Conservation (phyloP, 2,329 filamentous ascomycete genomes). For the Arthrobotrys sphaeroides region DNA sequence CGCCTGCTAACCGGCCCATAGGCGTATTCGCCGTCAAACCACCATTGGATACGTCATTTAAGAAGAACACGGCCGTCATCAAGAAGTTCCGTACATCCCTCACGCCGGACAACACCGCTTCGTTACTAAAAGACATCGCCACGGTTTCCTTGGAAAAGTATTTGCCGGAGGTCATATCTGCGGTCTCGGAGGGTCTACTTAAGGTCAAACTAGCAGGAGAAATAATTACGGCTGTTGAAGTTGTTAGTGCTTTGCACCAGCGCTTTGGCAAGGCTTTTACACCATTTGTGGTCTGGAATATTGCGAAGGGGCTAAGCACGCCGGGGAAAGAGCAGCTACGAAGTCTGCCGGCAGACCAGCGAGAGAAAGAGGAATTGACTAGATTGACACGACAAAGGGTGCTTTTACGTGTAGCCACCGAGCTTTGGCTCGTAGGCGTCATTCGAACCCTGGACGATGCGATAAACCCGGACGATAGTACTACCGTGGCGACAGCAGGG, state of each 20-base stretch:
- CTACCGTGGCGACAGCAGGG: conserved; percentile 56
- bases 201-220: conserved; percentile 56
- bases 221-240: conserved; percentile 57
- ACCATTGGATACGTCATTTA: conserved; percentile 58
- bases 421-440: conserved; percentile 92
- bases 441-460: conserved; percentile 81
- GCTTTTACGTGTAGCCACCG: conserved; percentile 87
- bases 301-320: conserved; percentile 57
- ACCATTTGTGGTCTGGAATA: conserved; percentile 58
- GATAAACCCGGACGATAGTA: conserved; percentile 70
- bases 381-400: conserved; percentile 84
- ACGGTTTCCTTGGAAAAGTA: conserved; percentile 58
- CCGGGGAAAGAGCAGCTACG: conserved; percentile 69
- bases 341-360: conserved; percentile 77
- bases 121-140: conserved; percentile 57
- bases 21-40: conserved; percentile 56
- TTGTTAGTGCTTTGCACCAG: conserved; percentile 58
- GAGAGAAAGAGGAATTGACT: conserved; percentile 96
- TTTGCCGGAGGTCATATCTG: conserved; percentile 57
- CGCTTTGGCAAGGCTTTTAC: conserved; percentile 58
- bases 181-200: conserved; percentile 57
- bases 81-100: conserved; percentile 58
- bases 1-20: conserved; percentile 16
- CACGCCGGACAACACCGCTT: conserved; percentile 55
- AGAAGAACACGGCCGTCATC: conserved; percentile 59